Base-by-base conservation (phyloP, 1,284 basidiomycete genomes). In the Rhodotorula sp. region DNA sequence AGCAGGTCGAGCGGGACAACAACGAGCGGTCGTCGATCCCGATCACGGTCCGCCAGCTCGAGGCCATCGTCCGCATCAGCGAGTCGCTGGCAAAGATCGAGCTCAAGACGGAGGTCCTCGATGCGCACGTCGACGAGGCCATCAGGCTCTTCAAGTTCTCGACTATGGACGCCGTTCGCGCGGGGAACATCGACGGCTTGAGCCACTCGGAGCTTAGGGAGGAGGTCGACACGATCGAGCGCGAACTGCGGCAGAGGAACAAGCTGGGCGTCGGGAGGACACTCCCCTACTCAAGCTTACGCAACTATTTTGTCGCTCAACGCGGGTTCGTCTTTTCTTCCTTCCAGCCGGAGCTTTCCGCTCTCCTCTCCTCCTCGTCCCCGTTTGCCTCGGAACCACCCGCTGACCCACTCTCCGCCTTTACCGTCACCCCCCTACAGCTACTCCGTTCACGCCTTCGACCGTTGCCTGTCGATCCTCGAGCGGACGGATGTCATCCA, bases 91-190 rank as follows among this genome's bases (percentile, higher is more conserved):
- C 96, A 41, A 99, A 99, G 81, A 87, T 99, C 82, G 94, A 93
- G 1, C 86, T 99, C 32, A 90, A 90, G 3, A 87, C 93, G 0
- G 87, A 89, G 7, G 97, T 99, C 9, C 88, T 90, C 77, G 90
- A 91, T 70, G 91, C 97, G 81, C 96, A 99, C 78, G 97, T 99
- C 48, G 95, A 99, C 81, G 97, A 99, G 82, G 92, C 97, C 10
- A 98, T 99, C 79, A 89, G 97, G 12, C 84, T 99, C 37, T 99
- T 99, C 89, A 97, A 97, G 79, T 97, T 90, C 83, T 97, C 94
- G 27, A 99, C 97, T 1, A 98, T 99, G 96, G 94, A 99, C 81
- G 97, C 97, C 36, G 95, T 99, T 37, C 92, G 93, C 37, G 94
- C 95, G 10, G 86, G 86, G n/a, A 92, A 91, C 57, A 90, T 92